phyloP scores from a whole-genome alignment of 768 basidiomycete genomes.

The Sistotremastrum suecicum region DNA sequence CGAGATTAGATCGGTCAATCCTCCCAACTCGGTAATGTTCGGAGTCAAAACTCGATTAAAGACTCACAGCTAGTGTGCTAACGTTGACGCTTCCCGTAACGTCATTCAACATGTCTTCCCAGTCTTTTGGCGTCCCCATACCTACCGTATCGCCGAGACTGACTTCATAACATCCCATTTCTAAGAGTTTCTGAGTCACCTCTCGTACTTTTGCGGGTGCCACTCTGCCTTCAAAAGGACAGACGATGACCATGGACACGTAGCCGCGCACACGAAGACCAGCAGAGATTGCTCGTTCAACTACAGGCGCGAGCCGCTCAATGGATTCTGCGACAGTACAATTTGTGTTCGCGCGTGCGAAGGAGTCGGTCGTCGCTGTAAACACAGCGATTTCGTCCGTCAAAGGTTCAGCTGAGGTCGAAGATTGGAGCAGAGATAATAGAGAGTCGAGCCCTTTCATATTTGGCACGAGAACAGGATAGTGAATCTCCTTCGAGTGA shows the following conservation, averaged over 20 bases:
- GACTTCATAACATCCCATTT: conserved; percentile 93
- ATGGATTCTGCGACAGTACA: conserved; percentile 60
- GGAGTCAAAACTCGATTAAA: neutral
- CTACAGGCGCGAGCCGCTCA: conserved; percentile 44
- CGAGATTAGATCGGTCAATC: neutral
- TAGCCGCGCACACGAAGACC: conserved; percentile 71
- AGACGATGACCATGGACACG: conserved; percentile 69
- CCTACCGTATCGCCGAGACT: conserved; percentile 90
- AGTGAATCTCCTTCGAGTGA: conserved; percentile 39
- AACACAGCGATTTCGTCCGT: conserved; percentile 84
- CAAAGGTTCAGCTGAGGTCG: conserved; percentile 27
- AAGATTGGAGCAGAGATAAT: conserved; percentile 34
- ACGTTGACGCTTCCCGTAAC: conserved; percentile 50
- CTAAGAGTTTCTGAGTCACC: conserved; percentile 52
- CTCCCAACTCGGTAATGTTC: neutral
- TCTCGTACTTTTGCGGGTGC: conserved; percentile 50
- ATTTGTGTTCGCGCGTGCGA: conserved; percentile 78
- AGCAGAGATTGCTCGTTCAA: conserved; percentile 38
- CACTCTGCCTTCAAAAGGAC: conserved; percentile 76
- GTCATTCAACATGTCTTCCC: conserved; percentile 55
- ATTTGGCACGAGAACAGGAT: conserved; percentile 76
- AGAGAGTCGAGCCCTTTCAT: conserved; percentile 61
- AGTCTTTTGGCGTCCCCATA: conserved; percentile 57
- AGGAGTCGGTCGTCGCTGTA: conserved; percentile 77
- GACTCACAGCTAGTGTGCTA: conserved; percentile 52